Evolutionary conservation across 306 rosid species (phyloP).

Genomic region (Echinosophora koreensis): DNA sequence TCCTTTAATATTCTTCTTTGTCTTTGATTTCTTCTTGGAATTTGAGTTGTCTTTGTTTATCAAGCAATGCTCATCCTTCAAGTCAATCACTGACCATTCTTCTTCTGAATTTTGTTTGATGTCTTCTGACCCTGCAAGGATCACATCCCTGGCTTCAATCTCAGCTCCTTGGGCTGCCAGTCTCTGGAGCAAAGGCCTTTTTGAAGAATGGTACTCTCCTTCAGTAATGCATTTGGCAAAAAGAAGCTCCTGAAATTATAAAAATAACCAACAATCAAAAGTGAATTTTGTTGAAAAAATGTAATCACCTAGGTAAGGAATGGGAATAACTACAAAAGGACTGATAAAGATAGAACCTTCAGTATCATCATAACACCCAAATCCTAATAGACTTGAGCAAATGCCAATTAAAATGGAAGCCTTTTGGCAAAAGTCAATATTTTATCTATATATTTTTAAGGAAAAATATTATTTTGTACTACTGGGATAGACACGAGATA

Average conservation of each 20-base stretch:
- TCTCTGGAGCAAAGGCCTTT: conserved; percentile 80
- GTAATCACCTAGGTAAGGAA: neutral
- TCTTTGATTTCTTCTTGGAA: conserved; percentile 60
- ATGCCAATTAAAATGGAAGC: no score
- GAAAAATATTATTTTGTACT: no score
- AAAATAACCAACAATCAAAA: neutral
- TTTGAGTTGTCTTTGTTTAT: conserved; percentile 61
- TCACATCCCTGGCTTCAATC: conserved; percentile 65
- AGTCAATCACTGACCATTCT: conserved; percentile 86
- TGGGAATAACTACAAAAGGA: neutral
- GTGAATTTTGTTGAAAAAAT: neutral
- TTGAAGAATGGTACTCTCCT: conserved; percentile 81
- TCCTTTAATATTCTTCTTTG: conserved; percentile 74
- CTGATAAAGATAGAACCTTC: no score
- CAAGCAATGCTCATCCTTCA: conserved; percentile 70
- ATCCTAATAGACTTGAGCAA: no score
- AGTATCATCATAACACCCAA: no score
- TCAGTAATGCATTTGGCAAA: conserved; percentile 79
- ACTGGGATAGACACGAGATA: no score
- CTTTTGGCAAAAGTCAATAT: no score
- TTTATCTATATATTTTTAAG: no score
- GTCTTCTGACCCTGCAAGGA: conserved; percentile 51
- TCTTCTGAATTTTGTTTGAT: conserved; percentile 61
- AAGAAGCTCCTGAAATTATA: conserved; percentile 66
- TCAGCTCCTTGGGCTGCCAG: conserved; percentile 77